A percentile compares a stretch with the other conserved stretches of the same genome.
Evolutionary conservation across 352 stramenopile species (phyloP).

Genomic region (Phytophthora podocarpi): DNA sequence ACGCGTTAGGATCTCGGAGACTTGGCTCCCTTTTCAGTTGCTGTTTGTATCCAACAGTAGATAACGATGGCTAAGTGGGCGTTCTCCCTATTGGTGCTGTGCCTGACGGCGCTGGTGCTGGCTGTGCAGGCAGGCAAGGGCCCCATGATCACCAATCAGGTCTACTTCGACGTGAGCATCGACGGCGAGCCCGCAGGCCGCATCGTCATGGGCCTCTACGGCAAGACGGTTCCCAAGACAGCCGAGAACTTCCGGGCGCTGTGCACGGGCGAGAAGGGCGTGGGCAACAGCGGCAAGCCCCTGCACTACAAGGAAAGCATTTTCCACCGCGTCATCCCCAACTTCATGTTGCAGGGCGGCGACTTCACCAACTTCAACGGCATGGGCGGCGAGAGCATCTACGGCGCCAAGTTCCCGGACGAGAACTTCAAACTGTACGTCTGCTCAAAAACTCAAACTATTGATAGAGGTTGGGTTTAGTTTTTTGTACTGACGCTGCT

Average conservation of each 20-base stretch:
- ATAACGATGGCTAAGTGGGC: conserved; percentile 76
- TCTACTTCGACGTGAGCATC: conserved; percentile 98
- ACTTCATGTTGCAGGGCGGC: conserved; percentile 92
- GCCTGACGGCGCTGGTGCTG: conserved; percentile 42
- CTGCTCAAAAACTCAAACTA: too few species aligned
- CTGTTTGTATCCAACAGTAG: too few species aligned
- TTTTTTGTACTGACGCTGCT: background rate
- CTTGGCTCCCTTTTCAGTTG: conserved; percentile 6
- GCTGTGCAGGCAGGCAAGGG: conserved; percentile 44
- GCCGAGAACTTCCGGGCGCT: conserved; percentile 96
- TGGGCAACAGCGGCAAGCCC: conserved; percentile 93
- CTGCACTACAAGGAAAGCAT: conserved; percentile 96
- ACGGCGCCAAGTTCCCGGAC: conserved; percentile 79
- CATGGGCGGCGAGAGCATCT: conserved; percentile 81
- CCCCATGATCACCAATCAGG: conserved; percentile 89
- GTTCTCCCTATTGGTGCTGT: conserved; percentile 47
- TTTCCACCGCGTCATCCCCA: conserved; percentile 98
- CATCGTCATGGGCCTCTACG: conserved; percentile 87
- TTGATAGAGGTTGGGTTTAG: too few species aligned
- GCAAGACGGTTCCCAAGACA: conserved; percentile 88
- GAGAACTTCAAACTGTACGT: conserved; percentile 89
- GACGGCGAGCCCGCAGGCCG: conserved; percentile 83
- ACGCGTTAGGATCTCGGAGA: background rate
- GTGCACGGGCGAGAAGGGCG: conserved; percentile 97
- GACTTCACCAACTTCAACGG: conserved; percentile 85